phyloP scores from a whole-genome alignment of 2,329 filamentous ascomycete genomes.

The Sordariomycetes sp. region DNA sequence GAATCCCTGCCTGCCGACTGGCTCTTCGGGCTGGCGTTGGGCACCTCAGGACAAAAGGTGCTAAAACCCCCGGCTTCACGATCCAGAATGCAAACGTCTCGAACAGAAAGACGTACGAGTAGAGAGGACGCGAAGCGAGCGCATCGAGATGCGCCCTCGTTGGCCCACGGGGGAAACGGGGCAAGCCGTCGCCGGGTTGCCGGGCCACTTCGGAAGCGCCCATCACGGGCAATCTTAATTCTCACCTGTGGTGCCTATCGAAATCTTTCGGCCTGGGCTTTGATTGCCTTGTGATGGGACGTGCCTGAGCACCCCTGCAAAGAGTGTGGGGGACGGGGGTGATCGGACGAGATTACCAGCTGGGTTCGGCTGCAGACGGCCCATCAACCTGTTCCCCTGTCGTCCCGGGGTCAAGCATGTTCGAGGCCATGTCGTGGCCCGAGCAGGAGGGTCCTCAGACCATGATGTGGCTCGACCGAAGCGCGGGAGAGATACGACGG shows the following conservation, averaged over 20 bases:
- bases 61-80: neutral
- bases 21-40: neutral
- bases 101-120: neutral
- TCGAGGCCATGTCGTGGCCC: too few species aligned
- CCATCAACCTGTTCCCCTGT: too few species aligned
- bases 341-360: neutral
- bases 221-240: conserved; percentile 4
- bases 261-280: conserved; percentile 1
- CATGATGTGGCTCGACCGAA: too few species aligned
- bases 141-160: conserved; percentile 1
- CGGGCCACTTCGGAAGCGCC: neutral
- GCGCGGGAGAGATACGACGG: too few species aligned
- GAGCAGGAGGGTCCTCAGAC: too few species aligned
- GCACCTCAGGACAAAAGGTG: neutral
- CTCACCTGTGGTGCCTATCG: conserved; percentile 3
- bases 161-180: neutral
- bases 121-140: neutral
- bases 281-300: neutral
- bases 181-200: neutral
- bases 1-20: conserved; percentile 2
- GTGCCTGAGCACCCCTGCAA: neutral
- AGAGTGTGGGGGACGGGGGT: conserved; percentile 2
- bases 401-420: too few species aligned
- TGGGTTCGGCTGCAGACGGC: neutral
- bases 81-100: neutral